These are phyloP conservation scores for Neurospora hispaniola DNA, from an alignment of 495 filamentous ascomycete genomes.

Conservation along the genomic window DNA sequence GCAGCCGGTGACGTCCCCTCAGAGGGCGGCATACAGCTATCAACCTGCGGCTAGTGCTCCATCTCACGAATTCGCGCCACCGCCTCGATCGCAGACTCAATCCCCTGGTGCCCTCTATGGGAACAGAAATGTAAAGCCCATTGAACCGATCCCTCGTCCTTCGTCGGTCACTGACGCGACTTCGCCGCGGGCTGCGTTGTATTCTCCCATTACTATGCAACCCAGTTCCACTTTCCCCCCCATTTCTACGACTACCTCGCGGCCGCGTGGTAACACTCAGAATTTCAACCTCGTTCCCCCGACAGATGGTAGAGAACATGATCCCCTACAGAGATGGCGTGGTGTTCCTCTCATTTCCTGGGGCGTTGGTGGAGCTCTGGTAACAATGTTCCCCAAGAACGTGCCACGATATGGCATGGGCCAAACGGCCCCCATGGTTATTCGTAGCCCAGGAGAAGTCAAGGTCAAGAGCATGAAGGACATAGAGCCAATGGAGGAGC, in stretches of 20 bases:
- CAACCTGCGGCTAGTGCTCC: slow-evolving; percentile 17
- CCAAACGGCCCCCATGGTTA: slow-evolving; percentile 60
- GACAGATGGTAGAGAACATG: slow-evolving; percentile 66
- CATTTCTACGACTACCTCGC: slow-evolving; percentile 5
- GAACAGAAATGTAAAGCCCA: slow-evolving; percentile 30
- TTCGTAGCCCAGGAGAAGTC: slow-evolving; percentile 76
- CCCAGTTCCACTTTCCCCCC: slow-evolving; percentile 2
- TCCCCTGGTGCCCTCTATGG: slow-evolving; percentile 59
- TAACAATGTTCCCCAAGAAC: slow-evolving; percentile 81
- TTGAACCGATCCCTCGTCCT: slow-evolving; percentile 52
- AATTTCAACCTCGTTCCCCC: slow-evolving; percentile 44
- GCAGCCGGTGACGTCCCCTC: slow-evolving; percentile 36
- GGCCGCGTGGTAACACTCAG: slow-evolving; percentile 30
- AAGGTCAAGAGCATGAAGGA: slow-evolving; percentile 62
- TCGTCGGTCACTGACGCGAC: slow-evolving; percentile 54
- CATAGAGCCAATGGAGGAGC: slow-evolving; percentile 55
- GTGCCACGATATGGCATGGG: slow-evolving; percentile 76
- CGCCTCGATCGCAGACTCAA: slow-evolving; percentile 73
- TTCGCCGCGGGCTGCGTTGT: slow-evolving; percentile 33
- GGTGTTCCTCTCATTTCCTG: slow-evolving; percentile 78
- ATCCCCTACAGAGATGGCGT: slow-evolving; percentile 80
- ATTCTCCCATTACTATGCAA: slow-evolving; percentile 6
- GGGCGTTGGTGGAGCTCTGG: slow-evolving; percentile 73
- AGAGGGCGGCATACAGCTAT: slow-evolving; percentile 39
- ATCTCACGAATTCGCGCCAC: slow-evolving; percentile 40